Evolutionary conservation across 2,329 filamentous ascomycete genomes (phyloP).

Genomic region (Phoma sp.): DNA sequence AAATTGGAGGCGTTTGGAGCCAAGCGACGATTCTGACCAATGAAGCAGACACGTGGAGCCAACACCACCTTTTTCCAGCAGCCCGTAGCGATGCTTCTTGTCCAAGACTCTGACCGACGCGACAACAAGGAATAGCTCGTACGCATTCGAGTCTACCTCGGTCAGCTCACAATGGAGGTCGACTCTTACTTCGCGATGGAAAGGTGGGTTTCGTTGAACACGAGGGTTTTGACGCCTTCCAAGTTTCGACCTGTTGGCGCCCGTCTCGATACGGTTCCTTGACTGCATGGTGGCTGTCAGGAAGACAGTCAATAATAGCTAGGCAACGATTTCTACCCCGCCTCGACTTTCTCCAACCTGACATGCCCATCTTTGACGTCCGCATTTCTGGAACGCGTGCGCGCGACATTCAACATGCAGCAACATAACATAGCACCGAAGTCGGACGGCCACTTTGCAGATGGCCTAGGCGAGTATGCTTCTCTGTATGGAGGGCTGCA

Average conservation of each 20-base stretch:
- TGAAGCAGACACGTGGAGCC: slow-evolving; percentile 8
- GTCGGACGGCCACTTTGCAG: slow-evolving; percentile 4
- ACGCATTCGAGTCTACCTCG: not conserved
- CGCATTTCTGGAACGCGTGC: not conserved
- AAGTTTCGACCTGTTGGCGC: not conserved
- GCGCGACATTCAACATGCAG: slow-evolving; percentile 10
- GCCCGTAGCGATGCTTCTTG: slow-evolving; percentile 1
- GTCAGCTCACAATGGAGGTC: slow-evolving; percentile 5
- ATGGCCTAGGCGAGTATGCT: slow-evolving; percentile 5
- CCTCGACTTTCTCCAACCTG: slow-evolving; percentile 1
- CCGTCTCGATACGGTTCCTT: not conserved
- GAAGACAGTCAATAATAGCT: not conserved
- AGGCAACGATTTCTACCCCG: slow-evolving; percentile 3
- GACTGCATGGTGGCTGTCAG: slow-evolving; percentile 9
- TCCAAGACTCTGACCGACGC: not conserved
- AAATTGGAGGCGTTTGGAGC: slow-evolving; percentile 8
- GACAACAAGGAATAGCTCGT: not conserved
- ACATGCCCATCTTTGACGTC: slow-evolving; percentile 2
- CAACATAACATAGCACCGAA: not conserved
- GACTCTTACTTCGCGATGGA: not conserved
- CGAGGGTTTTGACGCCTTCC: not conserved
- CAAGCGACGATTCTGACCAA: slow-evolving; percentile 4
- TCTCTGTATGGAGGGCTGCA: slow-evolving; percentile 9
- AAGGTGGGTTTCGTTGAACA: not conserved
- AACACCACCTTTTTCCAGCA: slow-evolving; percentile 1